Evolutionary conservation across 768 basidiomycete species (phyloP).

Genomic region (Trametes coccinea): DNA sequence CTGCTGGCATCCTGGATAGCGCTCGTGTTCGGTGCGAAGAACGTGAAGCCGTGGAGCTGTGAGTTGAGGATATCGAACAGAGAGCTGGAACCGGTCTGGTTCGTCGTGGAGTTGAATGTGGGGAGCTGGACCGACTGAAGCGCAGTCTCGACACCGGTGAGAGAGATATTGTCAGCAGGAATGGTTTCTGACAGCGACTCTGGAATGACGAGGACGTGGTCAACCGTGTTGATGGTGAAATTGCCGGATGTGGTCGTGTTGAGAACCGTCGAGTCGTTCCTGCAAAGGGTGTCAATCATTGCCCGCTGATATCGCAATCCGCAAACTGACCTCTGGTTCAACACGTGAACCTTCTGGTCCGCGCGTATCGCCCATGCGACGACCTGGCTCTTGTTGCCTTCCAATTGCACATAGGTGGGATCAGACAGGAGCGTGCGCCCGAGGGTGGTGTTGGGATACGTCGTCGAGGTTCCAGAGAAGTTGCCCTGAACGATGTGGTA

Average conservation of each 20-base stretch:
- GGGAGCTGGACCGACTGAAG: slow-evolving; percentile 29
- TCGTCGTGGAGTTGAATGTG: slow-evolving; percentile 31
- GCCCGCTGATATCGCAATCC: slow-evolving; percentile 6
- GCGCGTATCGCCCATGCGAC: slow-evolving; percentile 44
- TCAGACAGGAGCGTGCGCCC: slow-evolving; percentile 64
- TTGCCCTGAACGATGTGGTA: slow-evolving; percentile 61
- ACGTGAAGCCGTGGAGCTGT: slow-evolving; percentile 53
- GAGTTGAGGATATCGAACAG: slow-evolving; percentile 37
- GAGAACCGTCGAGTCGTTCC: slow-evolving; percentile 38
- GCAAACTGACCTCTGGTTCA: slow-evolving; percentile 48
- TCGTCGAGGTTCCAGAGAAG: slow-evolving; percentile 43
- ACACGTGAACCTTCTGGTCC: slow-evolving; percentile 43
- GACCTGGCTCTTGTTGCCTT: slow-evolving; percentile 60
- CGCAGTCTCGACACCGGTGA: slow-evolving; percentile 36
- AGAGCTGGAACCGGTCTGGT: slow-evolving; percentile 39
- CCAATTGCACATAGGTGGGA: slow-evolving; percentile 48
- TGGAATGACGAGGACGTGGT: slow-evolving; percentile 55
- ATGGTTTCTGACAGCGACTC: slow-evolving; percentile 46
- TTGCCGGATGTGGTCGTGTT: slow-evolving; percentile 41
- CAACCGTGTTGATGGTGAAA: slow-evolving; percentile 49
- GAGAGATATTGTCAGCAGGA: slow-evolving; percentile 41
- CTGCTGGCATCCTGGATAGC: slow-evolving; percentile 31
- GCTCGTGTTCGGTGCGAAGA: slow-evolving; percentile 63
- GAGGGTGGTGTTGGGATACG: slow-evolving; percentile 59
- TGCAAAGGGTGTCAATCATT: slow-evolving; percentile 3